Evolutionary conservation across 768 basidiomycete species (phyloP).

Genomic region (Scleroderma citrinum): DNA sequence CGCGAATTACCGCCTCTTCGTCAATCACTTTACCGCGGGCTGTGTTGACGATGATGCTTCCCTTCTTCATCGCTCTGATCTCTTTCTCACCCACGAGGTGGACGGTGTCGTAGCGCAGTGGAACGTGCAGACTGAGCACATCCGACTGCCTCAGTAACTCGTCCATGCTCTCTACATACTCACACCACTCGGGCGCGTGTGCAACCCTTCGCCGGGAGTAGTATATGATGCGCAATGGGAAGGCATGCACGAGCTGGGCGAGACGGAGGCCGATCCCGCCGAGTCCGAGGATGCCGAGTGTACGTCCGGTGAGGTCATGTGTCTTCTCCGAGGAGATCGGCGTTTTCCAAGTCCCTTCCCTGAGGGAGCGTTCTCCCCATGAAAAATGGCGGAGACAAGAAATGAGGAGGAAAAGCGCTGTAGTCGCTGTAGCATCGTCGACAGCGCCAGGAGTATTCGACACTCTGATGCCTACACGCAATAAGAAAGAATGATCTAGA

Average conservation of each 20-base stretch:
- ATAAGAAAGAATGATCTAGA: neutral
- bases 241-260: conserved; percentile 65
- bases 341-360: conserved; percentile 57
- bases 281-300: conserved; percentile 68
- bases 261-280: conserved; percentile 73
- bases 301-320: conserved; percentile 63
- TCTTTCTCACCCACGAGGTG: conserved; percentile 68
- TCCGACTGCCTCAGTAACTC: conserved; percentile 68
- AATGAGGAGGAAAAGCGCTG: conserved; percentile 77
- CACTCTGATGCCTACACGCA: conserved; percentile 45
- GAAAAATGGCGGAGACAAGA: conserved; percentile 73
- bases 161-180: conserved; percentile 64
- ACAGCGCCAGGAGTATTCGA: conserved; percentile 91
- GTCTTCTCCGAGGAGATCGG: conserved; percentile 39
- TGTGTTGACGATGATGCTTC: conserved; percentile 78
- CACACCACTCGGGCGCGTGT: conserved; percentile 64
- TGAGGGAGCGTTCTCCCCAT: conserved; percentile 48
- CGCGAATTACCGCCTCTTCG: conserved; percentile 79
- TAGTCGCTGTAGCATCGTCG: conserved; percentile 87
- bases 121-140: conserved; percentile 83
- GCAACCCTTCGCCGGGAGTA: conserved; percentile 55
- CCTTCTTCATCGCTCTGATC: conserved; percentile 73
- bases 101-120: conserved; percentile 67
- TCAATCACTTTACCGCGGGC: conserved; percentile 90
- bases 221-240: conserved; percentile 90